Base-by-base conservation (phyloP, 1,139 yeast genomes). In the Lodderomyces beijingensis region DNA sequence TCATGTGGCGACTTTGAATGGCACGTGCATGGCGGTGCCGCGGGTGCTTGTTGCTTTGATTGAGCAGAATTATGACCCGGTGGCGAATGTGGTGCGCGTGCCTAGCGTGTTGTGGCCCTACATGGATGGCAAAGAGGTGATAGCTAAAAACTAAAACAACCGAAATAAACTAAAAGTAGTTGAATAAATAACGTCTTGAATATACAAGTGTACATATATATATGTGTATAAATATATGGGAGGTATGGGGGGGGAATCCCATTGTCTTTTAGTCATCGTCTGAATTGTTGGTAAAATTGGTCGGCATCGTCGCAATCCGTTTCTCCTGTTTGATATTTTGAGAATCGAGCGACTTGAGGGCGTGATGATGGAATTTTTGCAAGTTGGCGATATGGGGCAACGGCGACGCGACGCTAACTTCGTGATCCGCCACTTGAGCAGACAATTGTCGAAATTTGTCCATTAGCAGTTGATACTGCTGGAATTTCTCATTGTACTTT, bases 21-120 rank as follows among this genome's bases (percentile, higher is more conserved):
- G 97, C 16, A 93, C 99, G 0, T 95, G 96, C 3, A 73, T 88
- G 74, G 98, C 98, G 1, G 82, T 91, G 9, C 99, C 99, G 1
- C 65, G 99, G 39, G 81, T 89, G 1, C 79, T 91, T 16, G 73
- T 89, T 16, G 96, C 98, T 3, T 70, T 93, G 13, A 61, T 91
- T 4, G 99, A 93, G 57, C 93, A 84, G 50, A 72, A 72, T 47
- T 91, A 84, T 51, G 84, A 89, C 41, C 73, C 78, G 0, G 54
- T 47, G 5, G 66, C 73, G 0, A 60, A 75, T 15, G 54, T 67
- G n/a, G 70, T 91, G 4, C 44, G 51, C 6, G 71, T 91, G 32
- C 98, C 98, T 0, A 55, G 67, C 32, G 88, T 76, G 0, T 63
- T 91, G 36, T 70, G 75, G 39, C 74, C 74, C 4, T 83, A 59